phyloP scores from a whole-genome alignment of 2,329 filamentous ascomycete genomes.

The Paradendryphiella salina region DNA sequence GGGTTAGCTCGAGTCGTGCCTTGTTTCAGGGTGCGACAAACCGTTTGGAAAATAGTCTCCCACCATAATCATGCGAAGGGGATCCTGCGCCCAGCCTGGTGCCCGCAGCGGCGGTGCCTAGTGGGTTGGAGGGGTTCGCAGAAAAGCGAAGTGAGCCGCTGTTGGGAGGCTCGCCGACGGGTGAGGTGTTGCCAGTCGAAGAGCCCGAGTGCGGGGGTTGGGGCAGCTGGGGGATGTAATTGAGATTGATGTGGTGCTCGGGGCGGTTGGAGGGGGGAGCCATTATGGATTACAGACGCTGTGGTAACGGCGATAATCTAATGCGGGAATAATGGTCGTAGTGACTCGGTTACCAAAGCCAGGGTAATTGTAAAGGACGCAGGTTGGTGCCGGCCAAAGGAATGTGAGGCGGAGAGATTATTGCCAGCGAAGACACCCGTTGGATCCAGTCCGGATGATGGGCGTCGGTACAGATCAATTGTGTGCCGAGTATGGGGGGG shows the following conservation, averaged over 20 bases:
- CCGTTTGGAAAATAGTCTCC: slow-evolving; percentile 90
- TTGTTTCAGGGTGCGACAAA: slow-evolving; percentile 56
- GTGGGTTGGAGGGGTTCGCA: slow-evolving; percentile 65
- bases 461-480: slow-evolving; percentile 6
- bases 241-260: slow-evolving; percentile 80
- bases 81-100: slow-evolving; percentile 86
- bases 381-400: slow-evolving; percentile 49
- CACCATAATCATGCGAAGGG: slow-evolving; percentile 84
- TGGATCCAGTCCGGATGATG: slow-evolving; percentile 37
- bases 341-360: slow-evolving; percentile 46
- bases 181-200: slow-evolving; percentile 78
- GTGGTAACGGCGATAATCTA: slow-evolving; percentile 31
- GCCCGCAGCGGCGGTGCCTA: slow-evolving; percentile 56
- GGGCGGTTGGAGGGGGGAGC: slow-evolving; percentile 73
- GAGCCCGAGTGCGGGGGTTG: slow-evolving; percentile 74
- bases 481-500: slow-evolving; percentile 10
- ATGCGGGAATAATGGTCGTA: slow-evolving; percentile 34
- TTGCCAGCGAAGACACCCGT: slow-evolving; percentile 40
- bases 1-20: slow-evolving; percentile 36
- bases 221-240: slow-evolving; percentile 72
- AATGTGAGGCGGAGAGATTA: slow-evolving; percentile 43
- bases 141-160: slow-evolving; percentile 69
- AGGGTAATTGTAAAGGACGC: slow-evolving; percentile 41
- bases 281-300: slow-evolving; percentile 80
- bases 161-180: slow-evolving; percentile 68